Base-by-base conservation (phyloP, 2,329 filamentous ascomycete genomes). In the Parastagonospora avenae region DNA sequence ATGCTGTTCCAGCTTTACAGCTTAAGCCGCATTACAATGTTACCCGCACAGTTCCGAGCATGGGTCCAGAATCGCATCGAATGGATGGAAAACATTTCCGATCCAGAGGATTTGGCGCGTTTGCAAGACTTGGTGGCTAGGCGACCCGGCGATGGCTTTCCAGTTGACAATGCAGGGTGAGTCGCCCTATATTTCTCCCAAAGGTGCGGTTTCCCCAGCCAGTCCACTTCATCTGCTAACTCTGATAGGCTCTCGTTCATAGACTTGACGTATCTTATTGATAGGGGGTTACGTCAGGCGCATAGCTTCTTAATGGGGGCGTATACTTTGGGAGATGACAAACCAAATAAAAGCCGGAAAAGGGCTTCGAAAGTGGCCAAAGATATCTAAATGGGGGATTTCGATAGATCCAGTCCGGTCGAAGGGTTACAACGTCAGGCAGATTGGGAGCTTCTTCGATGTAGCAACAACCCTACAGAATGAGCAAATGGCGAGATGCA, bases 1-100 rank as follows among this genome's bases (percentile, higher is more conserved):
- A 52, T 67, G 1, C 53, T 62, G 2, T 56, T 60, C 40, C 59
- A 66, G 27, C 51, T 68, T 2, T 52, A 62, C 44, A 57, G 48
- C 9, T 49, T 64, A 10, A 45, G 28, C 4, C 33, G 30, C 10
- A 54, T 62, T 12, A 35, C 37, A 0, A 45, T 51, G 12, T 39
- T 68, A 2, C 52, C 62, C 4, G 27, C 5, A 2, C 31, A 39
- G 1, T 54, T 67, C 52, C 53, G 43, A 14, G 31, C 36, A 6
- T 66, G 61, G 61, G 57, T 67, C 3, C 31, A 36, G 8, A 46
- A 37, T 6, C 59, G 62, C 8, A 59, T 63, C 14, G 15, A 19
- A 3, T 65, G 52, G 50, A 53, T 67, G 11, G 55, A 63, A 37
- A 31, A 8, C 2, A 55, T 48, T 14, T 44, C 54, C 1, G 42